These are phyloP conservation scores for Suhomyces kilbournensis DNA, from an alignment of 805 yeast genomes.

Conservation along the genomic window DNA sequence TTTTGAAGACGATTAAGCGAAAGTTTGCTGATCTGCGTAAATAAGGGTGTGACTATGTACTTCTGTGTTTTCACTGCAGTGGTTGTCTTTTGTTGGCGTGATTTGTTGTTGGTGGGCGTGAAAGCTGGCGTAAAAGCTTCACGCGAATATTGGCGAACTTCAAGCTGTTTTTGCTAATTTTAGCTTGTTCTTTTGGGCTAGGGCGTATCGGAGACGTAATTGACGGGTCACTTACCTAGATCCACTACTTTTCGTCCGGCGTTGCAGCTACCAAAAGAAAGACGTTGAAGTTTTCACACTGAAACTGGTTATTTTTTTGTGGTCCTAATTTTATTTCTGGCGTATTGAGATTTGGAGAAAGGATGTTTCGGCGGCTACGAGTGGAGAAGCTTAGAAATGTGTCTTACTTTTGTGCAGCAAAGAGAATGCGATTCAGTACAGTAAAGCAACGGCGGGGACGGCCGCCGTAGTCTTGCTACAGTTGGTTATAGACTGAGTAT, in stretches of 20 bases:
- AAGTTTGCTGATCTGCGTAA: background rate
- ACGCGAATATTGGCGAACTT: background rate
- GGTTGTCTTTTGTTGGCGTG: background rate
- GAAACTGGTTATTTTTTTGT: background rate
- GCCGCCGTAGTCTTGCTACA: too few species aligned
- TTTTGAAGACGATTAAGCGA: slow-evolving; percentile 5
- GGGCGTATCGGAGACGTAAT: background rate
- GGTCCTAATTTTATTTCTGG: background rate
- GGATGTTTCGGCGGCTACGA: background rate
- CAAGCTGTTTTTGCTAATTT: background rate
- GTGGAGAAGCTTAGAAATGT: background rate
- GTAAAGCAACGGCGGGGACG: background rate
- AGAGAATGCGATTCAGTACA: background rate
- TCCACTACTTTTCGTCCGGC: background rate
- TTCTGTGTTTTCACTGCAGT: background rate
- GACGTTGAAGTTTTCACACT: background rate
- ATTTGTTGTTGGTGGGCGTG: background rate
- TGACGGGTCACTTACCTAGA: background rate
- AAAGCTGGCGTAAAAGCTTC: background rate
- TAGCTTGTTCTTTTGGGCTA: background rate
- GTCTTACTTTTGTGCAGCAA: background rate
- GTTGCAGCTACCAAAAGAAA: background rate
- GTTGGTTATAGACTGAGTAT: too few species aligned
- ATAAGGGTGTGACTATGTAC: background rate
- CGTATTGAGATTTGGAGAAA: background rate